Evolutionary conservation across 2,329 filamentous ascomycete species (phyloP).

Genomic region (Epichloe sibirici): DNA sequence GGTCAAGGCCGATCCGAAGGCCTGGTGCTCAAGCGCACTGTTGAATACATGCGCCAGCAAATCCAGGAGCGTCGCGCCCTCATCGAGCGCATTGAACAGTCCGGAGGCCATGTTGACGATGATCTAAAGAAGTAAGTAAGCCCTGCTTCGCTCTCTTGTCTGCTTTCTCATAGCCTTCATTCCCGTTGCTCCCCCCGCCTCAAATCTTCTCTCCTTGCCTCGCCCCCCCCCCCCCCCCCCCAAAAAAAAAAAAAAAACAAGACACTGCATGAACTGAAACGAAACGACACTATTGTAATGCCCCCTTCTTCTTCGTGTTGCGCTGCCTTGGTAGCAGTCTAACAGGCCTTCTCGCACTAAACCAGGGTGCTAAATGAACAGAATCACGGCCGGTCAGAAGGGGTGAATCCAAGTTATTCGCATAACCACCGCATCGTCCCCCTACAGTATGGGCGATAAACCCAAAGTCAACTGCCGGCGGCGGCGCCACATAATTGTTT

Average conservation of each 20-base stretch:
- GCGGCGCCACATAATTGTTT: not conserved
- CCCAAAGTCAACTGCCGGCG: not conserved
- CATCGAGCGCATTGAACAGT: conserved; percentile 44
- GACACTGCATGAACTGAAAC: not conserved
- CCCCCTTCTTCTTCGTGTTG: not conserved
- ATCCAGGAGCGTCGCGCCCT: conserved; percentile 46
- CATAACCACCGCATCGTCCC: not conserved
- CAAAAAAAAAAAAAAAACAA: no score
- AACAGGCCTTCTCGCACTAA: not conserved
- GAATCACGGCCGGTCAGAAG: conserved; percentile 2
- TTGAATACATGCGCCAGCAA: conserved; percentile 51
- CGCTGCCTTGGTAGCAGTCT: not conserved
- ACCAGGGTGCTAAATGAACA: conserved; percentile 8
- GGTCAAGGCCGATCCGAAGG: conserved; percentile 79
- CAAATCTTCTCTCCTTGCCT: not conserved
- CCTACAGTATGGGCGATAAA: not conserved
- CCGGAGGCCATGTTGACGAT: conserved; percentile 43
- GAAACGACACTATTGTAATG: no score
- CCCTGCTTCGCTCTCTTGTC: not conserved
- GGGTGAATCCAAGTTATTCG: conserved; percentile 1
- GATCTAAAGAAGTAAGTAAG: conserved; percentile 29
- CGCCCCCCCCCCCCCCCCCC: not conserved
- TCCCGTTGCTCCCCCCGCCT: not conserved
- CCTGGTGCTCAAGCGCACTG: conserved; percentile 61
- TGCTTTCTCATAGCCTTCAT: not conserved